These are phyloP conservation scores for Colletotrichum neosansevieriae DNA, from an alignment of 2,329 filamentous ascomycete genomes.

Conservation along the genomic window DNA sequence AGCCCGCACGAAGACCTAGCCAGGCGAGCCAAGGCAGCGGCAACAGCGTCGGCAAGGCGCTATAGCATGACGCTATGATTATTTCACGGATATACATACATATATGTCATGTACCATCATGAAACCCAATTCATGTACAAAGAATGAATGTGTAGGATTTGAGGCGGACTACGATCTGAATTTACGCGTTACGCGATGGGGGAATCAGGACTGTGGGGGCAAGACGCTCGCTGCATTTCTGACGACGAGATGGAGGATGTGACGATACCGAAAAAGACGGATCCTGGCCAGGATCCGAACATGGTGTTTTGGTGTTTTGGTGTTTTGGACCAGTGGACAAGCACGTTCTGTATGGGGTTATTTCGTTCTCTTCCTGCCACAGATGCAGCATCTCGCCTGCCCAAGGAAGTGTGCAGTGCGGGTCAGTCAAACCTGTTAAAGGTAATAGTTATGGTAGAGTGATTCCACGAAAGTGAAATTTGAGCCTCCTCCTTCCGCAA, in stretches of 20 bases:
- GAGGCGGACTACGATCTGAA: not conserved
- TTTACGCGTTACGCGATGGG: slow-evolving; percentile 12
- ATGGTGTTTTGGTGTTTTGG: slow-evolving; percentile 34
- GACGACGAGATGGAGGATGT: slow-evolving; percentile 28
- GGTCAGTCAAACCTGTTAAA: slow-evolving; percentile 24
- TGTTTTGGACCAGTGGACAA: slow-evolving; percentile 3
- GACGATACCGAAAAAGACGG: slow-evolving; percentile 29
- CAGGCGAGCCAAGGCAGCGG: slow-evolving; percentile 35
- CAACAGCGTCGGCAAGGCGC: slow-evolving; percentile 41
- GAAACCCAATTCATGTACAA: slow-evolving; percentile 30
- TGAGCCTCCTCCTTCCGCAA: not conserved
- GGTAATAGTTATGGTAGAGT: slow-evolving; percentile 36
- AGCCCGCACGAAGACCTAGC: slow-evolving; percentile 25
- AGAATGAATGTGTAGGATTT: slow-evolving; percentile 12
- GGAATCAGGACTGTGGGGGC: not conserved
- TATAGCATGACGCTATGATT: slow-evolving; percentile 13
- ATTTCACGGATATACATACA: not conserved
- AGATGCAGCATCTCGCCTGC: slow-evolving; percentile 3
- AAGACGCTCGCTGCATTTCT: not conserved
- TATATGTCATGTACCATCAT: slow-evolving; percentile 15
- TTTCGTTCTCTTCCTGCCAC: slow-evolving; percentile 9
- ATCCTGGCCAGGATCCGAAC: slow-evolving; percentile 1
- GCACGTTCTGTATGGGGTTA: not conserved
- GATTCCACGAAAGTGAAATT: slow-evolving; percentile 7
- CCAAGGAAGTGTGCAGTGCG: not conserved